phyloP scores from a whole-genome alignment of 306 rosid species.

The Senna siamea region DNA sequence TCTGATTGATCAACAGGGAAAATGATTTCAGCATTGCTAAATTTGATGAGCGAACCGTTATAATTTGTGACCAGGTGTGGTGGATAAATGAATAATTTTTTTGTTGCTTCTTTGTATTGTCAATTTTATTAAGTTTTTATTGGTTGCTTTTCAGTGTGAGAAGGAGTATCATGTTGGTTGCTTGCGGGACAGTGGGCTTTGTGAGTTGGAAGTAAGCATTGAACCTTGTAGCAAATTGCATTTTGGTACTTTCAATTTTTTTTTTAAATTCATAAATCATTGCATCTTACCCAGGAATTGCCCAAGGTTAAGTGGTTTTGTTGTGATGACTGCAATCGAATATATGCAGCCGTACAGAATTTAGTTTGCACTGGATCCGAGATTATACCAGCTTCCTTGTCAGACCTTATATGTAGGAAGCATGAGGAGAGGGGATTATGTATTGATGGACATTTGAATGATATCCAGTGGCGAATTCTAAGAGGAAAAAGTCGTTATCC shows the following conservation, averaged over 20 bases:
- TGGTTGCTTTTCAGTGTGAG: slow-evolving; percentile 71
- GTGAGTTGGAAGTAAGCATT: no score
- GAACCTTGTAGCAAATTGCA: no score
- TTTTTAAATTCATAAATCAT: no score
- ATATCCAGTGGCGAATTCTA: slow-evolving; percentile 83
- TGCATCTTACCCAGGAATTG: no score
- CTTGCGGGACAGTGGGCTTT: slow-evolving; percentile 55
- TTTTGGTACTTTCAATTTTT: no score
- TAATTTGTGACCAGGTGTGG: slow-evolving; percentile 92
- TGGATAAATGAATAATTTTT: slow-evolving; percentile 10
- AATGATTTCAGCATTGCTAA: slow-evolving; percentile 84
- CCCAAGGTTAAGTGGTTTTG: no score
- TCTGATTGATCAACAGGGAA: slow-evolving; percentile 54
- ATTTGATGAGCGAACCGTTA: slow-evolving; percentile 87
- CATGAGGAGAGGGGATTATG: slow-evolving; percentile 68
- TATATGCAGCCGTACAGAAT: no score
- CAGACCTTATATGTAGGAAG: slow-evolving; percentile 59
- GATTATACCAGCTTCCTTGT: slow-evolving; percentile 58
- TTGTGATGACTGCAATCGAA: no score
- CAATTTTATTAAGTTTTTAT: slow-evolving; percentile 1
- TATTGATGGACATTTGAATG: slow-evolving; percentile 51
- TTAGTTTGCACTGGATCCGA: slow-evolving; percentile 40
- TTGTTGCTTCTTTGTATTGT: slow-evolving; percentile 9
- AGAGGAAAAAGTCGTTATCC: slow-evolving; percentile 90
- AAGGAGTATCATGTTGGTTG: slow-evolving; percentile 97